phyloP scores from a whole-genome alignment of 2,329 filamentous ascomycete genomes.

The Nannizzia gypsea region DNA sequence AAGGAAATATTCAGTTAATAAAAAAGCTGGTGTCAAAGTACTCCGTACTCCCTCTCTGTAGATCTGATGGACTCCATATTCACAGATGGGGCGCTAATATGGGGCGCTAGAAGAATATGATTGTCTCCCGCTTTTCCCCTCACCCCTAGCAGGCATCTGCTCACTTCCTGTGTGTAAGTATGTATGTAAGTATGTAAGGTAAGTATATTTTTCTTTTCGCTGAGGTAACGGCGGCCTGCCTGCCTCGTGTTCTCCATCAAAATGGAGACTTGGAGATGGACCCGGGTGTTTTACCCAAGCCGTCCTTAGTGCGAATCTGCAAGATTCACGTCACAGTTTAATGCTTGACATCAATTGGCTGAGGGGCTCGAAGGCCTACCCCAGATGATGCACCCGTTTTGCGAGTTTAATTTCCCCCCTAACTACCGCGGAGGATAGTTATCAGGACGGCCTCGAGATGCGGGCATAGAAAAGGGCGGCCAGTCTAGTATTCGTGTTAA shows the following conservation, averaged over 20 bases:
- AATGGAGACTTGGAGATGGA: neutral
- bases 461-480: neutral
- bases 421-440: neutral
- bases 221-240: neutral
- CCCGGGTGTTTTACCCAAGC: constrained; percentile 5
- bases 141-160: neutral
- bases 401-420: constrained; percentile 1
- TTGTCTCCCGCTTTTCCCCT: neutral
- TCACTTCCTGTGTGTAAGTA: neutral
- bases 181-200: too few species aligned
- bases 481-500: neutral
- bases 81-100: neutral
- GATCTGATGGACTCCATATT: neutral
- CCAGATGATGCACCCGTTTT: constrained; percentile 6
- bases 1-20: neutral
- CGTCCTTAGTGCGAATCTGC: constrained; percentile 5
- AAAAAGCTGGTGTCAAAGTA: neutral
- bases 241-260: neutral
- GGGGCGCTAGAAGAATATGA: neutral
- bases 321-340: neutral
- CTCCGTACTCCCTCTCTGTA: too few species aligned
- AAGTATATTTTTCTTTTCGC: neutral
- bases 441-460: neutral
- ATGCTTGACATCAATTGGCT: neutral
- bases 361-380: neutral